Conservation (phyloP, 805 yeast genomes). For the Scheffersomyces ergatensis region DNA sequence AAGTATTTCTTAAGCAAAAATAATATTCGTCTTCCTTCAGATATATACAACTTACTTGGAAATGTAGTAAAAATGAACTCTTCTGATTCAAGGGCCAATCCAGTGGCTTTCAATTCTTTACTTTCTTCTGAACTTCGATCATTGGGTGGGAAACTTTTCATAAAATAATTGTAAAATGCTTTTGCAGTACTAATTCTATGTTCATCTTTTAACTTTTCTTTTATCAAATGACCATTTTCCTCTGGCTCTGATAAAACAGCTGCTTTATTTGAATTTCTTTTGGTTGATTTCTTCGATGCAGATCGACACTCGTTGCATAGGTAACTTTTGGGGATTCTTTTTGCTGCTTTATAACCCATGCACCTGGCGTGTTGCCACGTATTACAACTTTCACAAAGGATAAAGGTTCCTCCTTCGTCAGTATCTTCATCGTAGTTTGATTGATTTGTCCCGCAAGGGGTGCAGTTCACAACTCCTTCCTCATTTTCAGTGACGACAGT, state of each 20-base stretch:
- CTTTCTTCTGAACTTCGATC: conserved; percentile 17
- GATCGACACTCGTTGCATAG: conserved; percentile 50
- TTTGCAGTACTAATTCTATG: conserved; percentile 48
- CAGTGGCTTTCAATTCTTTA: conserved; percentile 31
- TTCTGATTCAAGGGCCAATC: conserved; percentile 55
- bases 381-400: conserved; percentile 62
- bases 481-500: conserved; percentile 18
- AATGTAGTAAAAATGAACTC: conserved; percentile 39
- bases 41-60: conserved; percentile 52
- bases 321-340: conserved; percentile 46
- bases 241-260: neutral
- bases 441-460: conserved; percentile 60
- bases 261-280: conserved; percentile 4
- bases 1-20: conserved; percentile 45
- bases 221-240: neutral
- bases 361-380: conserved; percentile 75
- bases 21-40: conserved; percentile 63
- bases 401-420: conserved; percentile 55
- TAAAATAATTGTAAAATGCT: conserved; percentile 48
- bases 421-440: conserved; percentile 56
- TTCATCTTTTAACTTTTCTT: conserved; percentile 22
- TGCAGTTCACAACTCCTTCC: conserved; percentile 52
- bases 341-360: conserved; percentile 45
- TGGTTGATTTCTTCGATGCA: conserved; percentile 3
- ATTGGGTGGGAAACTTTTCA: conserved; percentile 35